Percentiles rank a stretch among this genome's conserved stretches.
These are phyloP conservation scores for Pseudocercospora fuligena DNA, from an alignment of 2,329 filamentous ascomycete species.

Conservation along the genomic window DNA sequence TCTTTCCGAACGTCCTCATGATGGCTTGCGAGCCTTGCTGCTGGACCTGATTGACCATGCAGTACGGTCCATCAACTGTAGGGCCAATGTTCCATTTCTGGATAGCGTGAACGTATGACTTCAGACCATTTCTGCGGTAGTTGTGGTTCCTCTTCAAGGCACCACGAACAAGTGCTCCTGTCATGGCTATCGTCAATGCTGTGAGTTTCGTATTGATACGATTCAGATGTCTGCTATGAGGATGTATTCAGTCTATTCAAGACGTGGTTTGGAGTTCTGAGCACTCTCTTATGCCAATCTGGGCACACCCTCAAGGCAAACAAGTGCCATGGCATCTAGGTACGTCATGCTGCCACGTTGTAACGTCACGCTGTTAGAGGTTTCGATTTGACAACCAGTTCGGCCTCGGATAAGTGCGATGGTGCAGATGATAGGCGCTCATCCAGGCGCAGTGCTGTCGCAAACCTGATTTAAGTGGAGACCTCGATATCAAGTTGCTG, in stretches of 20 bases:
- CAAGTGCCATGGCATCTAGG: background rate
- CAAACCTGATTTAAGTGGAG: conserved; percentile 5
- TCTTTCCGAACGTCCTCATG: conserved; percentile 46
- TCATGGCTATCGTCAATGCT: background rate
- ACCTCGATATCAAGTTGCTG: background rate
- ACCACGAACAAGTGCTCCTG: conserved; percentile 29
- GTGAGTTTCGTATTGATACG: background rate
- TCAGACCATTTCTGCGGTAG: conserved; percentile 37
- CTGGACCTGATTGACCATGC: conserved; percentile 54
- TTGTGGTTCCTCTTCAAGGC: conserved; percentile 37
- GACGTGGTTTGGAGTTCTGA: background rate
- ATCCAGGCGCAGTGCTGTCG: background rate
- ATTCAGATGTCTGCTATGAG: background rate
- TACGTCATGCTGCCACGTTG: conserved; percentile 13
- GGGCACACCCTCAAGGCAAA: background rate
- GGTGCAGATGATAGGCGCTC: conserved; percentile 3
- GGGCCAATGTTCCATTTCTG: conserved; percentile 58
- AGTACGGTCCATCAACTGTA: conserved; percentile 67
- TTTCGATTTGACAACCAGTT: background rate
- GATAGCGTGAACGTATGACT: conserved; percentile 38
- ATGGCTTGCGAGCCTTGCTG: conserved; percentile 51
- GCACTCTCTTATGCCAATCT: background rate
- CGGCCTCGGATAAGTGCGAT: background rate
- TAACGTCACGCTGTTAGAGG: background rate
- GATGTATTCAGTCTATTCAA: background rate